Evolutionary conservation across 257 asterid genomes (phyloP), one percentile per base, ranked within the genome.

Genomic region (Przewalskia tangutica): DNA sequence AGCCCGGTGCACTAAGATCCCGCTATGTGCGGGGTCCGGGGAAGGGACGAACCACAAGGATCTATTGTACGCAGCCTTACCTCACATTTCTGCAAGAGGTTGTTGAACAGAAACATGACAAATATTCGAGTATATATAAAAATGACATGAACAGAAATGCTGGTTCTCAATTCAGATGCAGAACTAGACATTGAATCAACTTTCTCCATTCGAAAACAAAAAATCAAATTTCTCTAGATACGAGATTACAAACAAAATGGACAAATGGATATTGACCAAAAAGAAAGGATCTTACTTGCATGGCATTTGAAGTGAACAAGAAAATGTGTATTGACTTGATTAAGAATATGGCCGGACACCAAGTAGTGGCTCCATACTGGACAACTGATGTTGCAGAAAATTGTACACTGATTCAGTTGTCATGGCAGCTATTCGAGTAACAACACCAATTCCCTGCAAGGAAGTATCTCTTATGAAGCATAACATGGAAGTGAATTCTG

Each of bases 351-450:
- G 99, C 8, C 93, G 78, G 81, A 90, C 94, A 79, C 99, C 98
- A 13, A 94, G 89, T 85, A 94, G 68, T 7, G 91, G 66, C 75
- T 94, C 96, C 91, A 91, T 48, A 81, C 87, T 46, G 68, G 93
- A 90, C 88, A 95, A 84, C 62, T 95, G 89, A 82, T 85, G 86
- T 64, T 87, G 92, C 84, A 95, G 88, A 88, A 95, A 95, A 68
- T 83, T 85, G 85, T 94, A 95, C 71, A 95, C 90, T 44, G 94
- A 87, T 88, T 95, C 98, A 0, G 99, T 95, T 55, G 98, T 94
- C 86, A 58, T 81, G 23, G 99, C 91, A 56, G 97, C 98, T 14
- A 95, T 84, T 60, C 99, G 89, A 84, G 94, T 58, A 1, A 95
- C 95, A 8, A 94, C 85, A 59, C 99, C 99, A 7, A 64, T 75